Base-by-base conservation (phyloP, 177 flowering plant species). In the Vitis hybrid region DNA sequence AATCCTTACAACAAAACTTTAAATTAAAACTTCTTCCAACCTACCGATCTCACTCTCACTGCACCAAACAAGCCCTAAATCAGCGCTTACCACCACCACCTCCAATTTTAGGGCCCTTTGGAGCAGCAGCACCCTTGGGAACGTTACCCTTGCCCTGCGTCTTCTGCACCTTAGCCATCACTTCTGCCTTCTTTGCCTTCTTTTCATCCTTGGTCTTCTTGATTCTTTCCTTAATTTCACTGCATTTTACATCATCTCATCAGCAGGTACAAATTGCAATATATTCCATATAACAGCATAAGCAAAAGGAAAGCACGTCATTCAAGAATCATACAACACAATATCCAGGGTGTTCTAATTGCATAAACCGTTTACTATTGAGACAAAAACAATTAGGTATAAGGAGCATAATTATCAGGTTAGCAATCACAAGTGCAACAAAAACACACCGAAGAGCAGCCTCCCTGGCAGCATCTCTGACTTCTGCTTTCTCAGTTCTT, bases 61-160 rank as follows among this genome's bases (percentile, higher is more conserved):
- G 17, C 7, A 65, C 15, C 8, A 15, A n/a, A n/a, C n/a, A 8
- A 1, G 30, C 30, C 4, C 55, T 56, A 11, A 58, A 61, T 83
- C 76, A 84, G 20, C 85, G 87, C 79, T 84, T 84, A 32, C 87
- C 86, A 64, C 86, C 86, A 15, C 85, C 86, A 49, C 85, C 86
- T 17, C 86, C 85, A 58, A 84, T 66, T 58, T 84, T 84, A 11
- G 83, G 85, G 58, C 85, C 87, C 78, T 82, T 84, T 13, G 73
- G 74, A 1, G 63, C 78, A 63, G 65, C 74, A 57, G 78, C 74
- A 57, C 80, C 82, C 79, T 78, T 84, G 9, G 76, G 13, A 15
- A 76, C 11, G 56, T 63, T 71, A 58, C 77, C 73, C 75, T 82
- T 82, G 55, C 75, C 77, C 53, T 69, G 77, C 9, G 77, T 11